These are phyloP conservation scores for Arachis stenosperma DNA, from an alignment of 306 rosid species.

Conservation along the genomic window DNA sequence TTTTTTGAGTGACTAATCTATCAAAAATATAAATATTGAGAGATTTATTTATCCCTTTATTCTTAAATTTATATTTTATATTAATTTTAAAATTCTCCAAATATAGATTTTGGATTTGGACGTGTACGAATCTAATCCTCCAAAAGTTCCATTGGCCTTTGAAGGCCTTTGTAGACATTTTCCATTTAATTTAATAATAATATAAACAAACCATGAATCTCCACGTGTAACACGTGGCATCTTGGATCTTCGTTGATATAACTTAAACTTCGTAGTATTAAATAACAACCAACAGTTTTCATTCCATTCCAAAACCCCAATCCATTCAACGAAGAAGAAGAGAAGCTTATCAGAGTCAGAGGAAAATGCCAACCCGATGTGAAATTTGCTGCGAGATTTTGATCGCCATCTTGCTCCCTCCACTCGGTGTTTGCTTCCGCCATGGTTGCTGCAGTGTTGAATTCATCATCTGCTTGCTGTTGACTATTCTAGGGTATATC, in stretches of 20 bases:
- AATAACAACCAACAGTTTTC: not conserved
- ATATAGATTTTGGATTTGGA: too few species aligned
- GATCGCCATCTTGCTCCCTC: slow-evolving; percentile 76
- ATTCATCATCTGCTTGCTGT: slow-evolving; percentile 60
- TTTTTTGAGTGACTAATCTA: too few species aligned
- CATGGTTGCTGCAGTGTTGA: slow-evolving; percentile 85
- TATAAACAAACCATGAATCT: not conserved
- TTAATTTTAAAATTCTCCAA: too few species aligned
- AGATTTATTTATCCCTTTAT: too few species aligned
- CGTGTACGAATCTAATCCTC: too few species aligned
- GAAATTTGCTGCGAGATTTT: slow-evolving; percentile 69
- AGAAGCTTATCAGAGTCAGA: not conserved
- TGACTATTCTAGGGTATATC: slow-evolving; percentile 82
- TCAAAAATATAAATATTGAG: too few species aligned
- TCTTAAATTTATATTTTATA: too few species aligned
- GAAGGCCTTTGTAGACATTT: too few species aligned
- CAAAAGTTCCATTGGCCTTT: too few species aligned
- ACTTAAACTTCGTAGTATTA: not conserved
- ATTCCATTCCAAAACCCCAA: not conserved
- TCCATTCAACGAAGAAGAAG: not conserved
- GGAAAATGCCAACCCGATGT: slow-evolving; percentile 58
- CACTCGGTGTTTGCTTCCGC: slow-evolving; percentile 76
- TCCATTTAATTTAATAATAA: not conserved
- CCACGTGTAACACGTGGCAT: not conserved
- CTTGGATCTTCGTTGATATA: not conserved